phyloP scores from a whole-genome alignment of 2,329 filamentous ascomycete genomes.

The Aspergillus niger region DNA sequence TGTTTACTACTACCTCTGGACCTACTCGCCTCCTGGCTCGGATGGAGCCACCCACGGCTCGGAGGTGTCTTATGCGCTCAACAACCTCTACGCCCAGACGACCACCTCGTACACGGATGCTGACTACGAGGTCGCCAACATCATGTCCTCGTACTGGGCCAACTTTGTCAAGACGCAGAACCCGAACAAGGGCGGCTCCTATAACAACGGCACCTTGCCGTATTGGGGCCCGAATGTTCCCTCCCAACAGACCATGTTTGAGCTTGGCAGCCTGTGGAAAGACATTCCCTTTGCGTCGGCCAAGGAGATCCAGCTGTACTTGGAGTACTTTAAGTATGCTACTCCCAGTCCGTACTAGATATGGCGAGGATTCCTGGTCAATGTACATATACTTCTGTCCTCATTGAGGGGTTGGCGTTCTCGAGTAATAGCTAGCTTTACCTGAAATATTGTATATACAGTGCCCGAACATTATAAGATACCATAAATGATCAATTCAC shows the following conservation, averaged over 20 bases:
- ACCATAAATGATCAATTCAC: no score
- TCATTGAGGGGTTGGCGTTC: no score
- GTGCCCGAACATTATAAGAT: no score
- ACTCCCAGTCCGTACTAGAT: neutral
- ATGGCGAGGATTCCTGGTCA: no score
- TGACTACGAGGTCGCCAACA: neutral
- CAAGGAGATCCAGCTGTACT: neutral
- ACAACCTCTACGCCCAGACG: neutral
- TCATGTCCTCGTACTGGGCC: neutral
- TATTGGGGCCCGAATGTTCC: neutral
- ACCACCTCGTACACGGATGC: neutral
- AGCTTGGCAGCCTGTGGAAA: neutral
- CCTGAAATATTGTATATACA: no score
- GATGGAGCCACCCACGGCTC: neutral
- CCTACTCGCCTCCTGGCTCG: neutral
- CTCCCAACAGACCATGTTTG: neutral
- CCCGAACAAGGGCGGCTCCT: neutral
- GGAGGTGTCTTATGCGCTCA: neutral
- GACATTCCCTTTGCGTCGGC: neutral
- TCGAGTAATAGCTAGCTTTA: no score
- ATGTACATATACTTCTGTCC: no score
- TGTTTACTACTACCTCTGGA: neutral
- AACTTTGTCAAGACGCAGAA: neutral
- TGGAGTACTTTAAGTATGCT: neutral
- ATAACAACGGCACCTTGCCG: neutral